A percentile compares a stretch with the other conserved stretches of the same genome.
Evolutionary conservation across 225 moss, liverwort and hornwort species (phyloP).

Genomic region (Straminergon stramineum): DNA sequence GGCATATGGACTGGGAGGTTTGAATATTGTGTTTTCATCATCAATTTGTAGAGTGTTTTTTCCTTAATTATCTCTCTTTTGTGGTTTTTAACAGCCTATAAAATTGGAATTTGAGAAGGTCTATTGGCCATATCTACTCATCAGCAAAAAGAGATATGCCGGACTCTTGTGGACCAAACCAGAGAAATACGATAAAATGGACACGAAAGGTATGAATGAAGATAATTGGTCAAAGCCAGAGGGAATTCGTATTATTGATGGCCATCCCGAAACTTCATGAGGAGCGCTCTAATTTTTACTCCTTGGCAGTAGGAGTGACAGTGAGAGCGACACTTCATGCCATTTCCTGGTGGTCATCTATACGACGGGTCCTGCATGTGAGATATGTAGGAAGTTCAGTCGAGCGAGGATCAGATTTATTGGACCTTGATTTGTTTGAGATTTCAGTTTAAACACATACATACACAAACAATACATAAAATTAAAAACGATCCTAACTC

Average conservation of each 20-base stretch:
- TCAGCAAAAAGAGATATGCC: slow-evolving; percentile 99
- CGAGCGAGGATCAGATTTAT: neutral
- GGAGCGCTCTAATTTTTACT: neutral
- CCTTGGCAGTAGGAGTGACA: neutral
- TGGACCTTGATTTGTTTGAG: neutral
- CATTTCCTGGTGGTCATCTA: neutral
- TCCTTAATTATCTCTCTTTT: neutral
- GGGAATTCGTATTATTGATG: neutral
- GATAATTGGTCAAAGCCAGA: neutral
- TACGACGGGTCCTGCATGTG: neutral
- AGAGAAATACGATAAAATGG: slow-evolving; percentile 96
- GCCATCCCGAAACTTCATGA: neutral
- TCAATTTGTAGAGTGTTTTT: neutral
- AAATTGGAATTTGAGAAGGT: slow-evolving; percentile 99
- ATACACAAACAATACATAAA: neutral
- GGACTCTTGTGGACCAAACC: slow-evolving; percentile 97
- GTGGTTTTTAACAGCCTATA: slow-evolving; percentile 58
- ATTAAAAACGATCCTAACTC: neutral
- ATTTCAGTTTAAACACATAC: neutral
- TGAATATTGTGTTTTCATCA: neutral
- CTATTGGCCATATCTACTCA: slow-evolving; percentile 89
- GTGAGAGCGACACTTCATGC: neutral
- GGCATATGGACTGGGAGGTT: neutral
- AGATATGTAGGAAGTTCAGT: neutral
- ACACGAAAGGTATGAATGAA: slow-evolving; percentile 73